phyloP scores from a whole-genome alignment of 305 asterid genomes.

The Fraxinus paxiana region DNA sequence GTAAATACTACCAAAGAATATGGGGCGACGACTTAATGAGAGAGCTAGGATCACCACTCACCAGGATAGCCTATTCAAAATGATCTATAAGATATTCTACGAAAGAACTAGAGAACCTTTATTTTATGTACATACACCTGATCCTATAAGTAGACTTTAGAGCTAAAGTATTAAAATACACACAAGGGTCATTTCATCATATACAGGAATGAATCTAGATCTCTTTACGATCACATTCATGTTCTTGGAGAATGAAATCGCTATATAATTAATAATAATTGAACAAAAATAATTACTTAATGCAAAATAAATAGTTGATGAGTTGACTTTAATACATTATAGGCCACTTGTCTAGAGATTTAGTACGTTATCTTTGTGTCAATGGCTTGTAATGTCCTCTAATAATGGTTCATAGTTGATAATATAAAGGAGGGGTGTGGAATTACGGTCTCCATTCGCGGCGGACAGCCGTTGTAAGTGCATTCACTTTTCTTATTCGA shows the following conservation, averaged over 20 bases:
- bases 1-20: not conserved
- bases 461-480: constrained; percentile 7
- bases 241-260: not conserved
- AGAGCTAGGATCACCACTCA: not conserved
- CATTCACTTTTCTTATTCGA: not conserved
- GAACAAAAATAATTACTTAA: not conserved
- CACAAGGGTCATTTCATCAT: not conserved
- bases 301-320: not conserved
- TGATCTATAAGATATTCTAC: not conserved
- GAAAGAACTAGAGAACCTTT: not conserved
- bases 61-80: not conserved
- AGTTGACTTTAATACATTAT: constrained; percentile 7
- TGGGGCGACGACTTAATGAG: not conserved
- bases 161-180: not conserved
- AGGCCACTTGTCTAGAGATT: not conserved
- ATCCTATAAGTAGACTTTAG: not conserved
- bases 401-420: not conserved
- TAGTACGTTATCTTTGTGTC: not conserved
- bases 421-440: not conserved
- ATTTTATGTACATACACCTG: constrained; percentile 18
- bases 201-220: constrained; percentile 22
- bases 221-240: constrained; percentile 16
- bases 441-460: not conserved
- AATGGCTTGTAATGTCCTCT: not conserved
- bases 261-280: not conserved